Evolutionary conservation across 345 rosid genomes (phyloP).

Genomic region (Moringa oleifera): DNA sequence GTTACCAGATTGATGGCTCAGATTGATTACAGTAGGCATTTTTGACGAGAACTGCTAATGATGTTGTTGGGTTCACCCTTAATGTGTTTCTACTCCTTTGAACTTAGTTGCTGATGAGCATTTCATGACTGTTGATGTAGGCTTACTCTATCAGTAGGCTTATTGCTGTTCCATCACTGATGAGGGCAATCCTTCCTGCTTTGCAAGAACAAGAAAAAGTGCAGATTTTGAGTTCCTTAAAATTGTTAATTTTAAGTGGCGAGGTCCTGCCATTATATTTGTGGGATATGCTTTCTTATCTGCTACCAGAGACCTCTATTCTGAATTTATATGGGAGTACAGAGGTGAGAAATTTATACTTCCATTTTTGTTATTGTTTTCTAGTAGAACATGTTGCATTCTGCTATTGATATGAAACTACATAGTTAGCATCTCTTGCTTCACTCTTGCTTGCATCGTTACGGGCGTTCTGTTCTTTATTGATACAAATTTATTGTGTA

Average conservation of each 20-base stretch:
- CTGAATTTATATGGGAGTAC: slow-evolving; percentile 94
- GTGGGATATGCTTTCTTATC: slow-evolving; percentile 61
- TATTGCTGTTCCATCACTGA: slow-evolving; percentile 75
- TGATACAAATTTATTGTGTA: too few relatives aligned
- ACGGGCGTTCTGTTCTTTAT: too few relatives aligned
- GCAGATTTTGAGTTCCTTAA: slow-evolving; percentile 47
- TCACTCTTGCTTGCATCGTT: too few relatives aligned
- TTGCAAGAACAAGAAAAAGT: slow-evolving; percentile 37
- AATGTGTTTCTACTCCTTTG: too few relatives aligned
- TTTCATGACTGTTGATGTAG: slow-evolving; percentile 27
- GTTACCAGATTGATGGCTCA: too few relatives aligned
- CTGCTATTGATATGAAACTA: neutral
- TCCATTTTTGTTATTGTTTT: neutral
- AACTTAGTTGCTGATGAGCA: neutral
- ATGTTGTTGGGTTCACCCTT: too few relatives aligned
- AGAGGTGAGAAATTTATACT: slow-evolving; percentile 52
- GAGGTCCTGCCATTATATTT: slow-evolving; percentile 73
- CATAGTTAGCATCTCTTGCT: too few relatives aligned
- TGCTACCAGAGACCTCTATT: slow-evolving; percentile 63
- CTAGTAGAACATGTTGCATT: neutral
- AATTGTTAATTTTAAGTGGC: slow-evolving; percentile 79
- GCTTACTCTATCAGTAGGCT: slow-evolving; percentile 75
- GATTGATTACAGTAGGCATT: too few relatives aligned
- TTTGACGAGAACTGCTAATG: too few relatives aligned
- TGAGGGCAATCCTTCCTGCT: slow-evolving; percentile 67